A percentile compares a stretch with the other conserved stretches of the same genome.
phyloP scores from a whole-genome alignment of 805 yeast species.

The Saccharomycopsis schoenii region DNA sequence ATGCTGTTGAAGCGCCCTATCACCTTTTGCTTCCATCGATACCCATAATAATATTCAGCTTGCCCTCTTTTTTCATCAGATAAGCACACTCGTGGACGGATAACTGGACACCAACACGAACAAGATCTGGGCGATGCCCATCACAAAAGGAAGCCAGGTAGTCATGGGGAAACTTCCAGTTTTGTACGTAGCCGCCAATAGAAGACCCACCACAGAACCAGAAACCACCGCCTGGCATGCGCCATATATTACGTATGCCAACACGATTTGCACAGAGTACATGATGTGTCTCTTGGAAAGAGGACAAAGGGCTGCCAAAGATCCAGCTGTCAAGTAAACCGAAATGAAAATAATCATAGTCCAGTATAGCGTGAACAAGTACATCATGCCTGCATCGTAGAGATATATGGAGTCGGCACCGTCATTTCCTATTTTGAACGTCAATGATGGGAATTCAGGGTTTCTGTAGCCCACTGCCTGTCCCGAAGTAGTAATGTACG shows the following conservation, averaged over 20 bases:
- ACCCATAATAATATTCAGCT: too few relatives aligned
- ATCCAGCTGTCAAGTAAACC: constrained; percentile 57
- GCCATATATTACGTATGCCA: constrained; percentile 43
- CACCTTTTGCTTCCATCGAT: too few relatives aligned
- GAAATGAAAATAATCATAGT: constrained; percentile 55
- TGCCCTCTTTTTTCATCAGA: constrained; percentile 21
- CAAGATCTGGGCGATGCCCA: constrained; percentile 60
- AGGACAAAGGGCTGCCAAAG: constrained; percentile 46
- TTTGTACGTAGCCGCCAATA: constrained; percentile 64
- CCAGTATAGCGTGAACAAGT: constrained; percentile 82
- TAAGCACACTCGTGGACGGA: constrained; percentile 40
- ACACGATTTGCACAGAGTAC: constrained; percentile 34
- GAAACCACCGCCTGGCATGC: constrained; percentile 54
- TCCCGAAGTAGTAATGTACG: constrained; percentile 37
- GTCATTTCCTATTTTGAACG: constrained; percentile 5
- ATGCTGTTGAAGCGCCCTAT: too few relatives aligned
- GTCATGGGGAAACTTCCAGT: constrained; percentile 83
- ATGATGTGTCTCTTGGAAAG: constrained; percentile 34
- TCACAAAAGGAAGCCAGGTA: constrained; percentile 88
- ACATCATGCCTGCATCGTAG: constrained; percentile 62
- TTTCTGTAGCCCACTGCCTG: constrained; percentile 74
- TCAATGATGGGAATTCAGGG: constrained; percentile 73
- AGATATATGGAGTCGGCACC: constrained; percentile 30
- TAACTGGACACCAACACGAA: constrained; percentile 61
- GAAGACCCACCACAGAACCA: constrained; percentile 71